Conservation (phyloP, 345 rosid species). For the Salix viminalis region DNA sequence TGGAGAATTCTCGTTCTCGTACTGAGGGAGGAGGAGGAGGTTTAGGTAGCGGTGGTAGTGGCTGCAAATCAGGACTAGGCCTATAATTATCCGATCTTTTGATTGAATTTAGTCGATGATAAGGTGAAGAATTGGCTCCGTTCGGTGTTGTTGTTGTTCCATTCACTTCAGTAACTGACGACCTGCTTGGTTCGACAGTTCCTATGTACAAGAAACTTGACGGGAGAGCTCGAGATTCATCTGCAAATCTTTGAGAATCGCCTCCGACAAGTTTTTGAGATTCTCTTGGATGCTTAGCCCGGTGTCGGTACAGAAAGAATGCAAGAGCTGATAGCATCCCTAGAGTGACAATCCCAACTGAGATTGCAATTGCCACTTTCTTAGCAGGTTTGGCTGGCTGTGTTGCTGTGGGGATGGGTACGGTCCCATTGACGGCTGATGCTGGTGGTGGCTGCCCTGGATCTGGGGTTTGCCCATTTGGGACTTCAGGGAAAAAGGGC, state of each 20-base stretch:
- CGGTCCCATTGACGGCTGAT: conserved; percentile 46
- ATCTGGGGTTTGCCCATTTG: conserved; percentile 41
- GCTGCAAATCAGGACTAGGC: conserved; percentile 95
- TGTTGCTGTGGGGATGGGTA: conserved; percentile 60
- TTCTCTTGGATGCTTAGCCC: conserved; percentile 52
- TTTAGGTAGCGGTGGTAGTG: conserved; percentile 69
- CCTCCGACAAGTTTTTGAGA: conserved; percentile 70
- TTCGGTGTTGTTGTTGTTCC: conserved; percentile 9
- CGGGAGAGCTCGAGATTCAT: conserved; percentile 52
- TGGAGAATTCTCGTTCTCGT: conserved; percentile 38
- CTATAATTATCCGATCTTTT: conserved; percentile 83
- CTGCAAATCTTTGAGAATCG: conserved; percentile 42
- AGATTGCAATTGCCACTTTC: conserved; percentile 76
- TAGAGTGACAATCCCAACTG: conserved; percentile 86
- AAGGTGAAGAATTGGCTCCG: conserved; percentile 55
- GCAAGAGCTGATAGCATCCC: conserved; percentile 92
- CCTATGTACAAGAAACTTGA: conserved; percentile 84
- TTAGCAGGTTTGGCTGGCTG: conserved; percentile 72
- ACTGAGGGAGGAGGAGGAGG: conserved; percentile 30
- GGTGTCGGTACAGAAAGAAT: conserved; percentile 78
- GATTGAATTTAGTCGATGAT: conserved; percentile 59
- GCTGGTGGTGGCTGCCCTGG: conserved; percentile 44
- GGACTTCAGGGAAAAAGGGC: conserved; percentile 89
- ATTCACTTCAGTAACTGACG: conserved; percentile 40
- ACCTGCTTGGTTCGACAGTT: conserved; percentile 66